Base-by-base conservation (phyloP, 2,329 filamentous ascomycete genomes). In the Alternaria postmessia region DNA sequence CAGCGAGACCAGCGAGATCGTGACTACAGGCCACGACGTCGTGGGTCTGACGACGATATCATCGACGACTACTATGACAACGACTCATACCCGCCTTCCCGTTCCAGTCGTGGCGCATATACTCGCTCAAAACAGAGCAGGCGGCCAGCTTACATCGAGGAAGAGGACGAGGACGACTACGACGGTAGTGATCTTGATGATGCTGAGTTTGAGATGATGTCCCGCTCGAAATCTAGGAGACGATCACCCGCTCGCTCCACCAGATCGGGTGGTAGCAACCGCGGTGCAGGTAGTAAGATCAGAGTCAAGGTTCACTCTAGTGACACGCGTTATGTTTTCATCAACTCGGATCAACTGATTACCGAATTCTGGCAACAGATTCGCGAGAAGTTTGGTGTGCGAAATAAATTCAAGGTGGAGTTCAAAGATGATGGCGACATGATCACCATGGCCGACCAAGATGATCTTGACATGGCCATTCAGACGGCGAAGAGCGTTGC, bases 381-480 rank as follows among this genome's bases (percentile, higher is more conserved):
- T 60, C 87, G 90, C 47, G 90, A 93, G 64, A 99, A 99, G 80
- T 97, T 98, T 74, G 89, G 87, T 14, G 84, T 97, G 57, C 83
- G 86, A 56, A 82, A 89, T 63, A 87, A 88, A 58, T 94, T 97
- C 82, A 96, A 94, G 84, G 90, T 97, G 79, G 95, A 95, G 83
- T 88, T 94, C 69, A 88, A 86, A 72, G 93, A 96, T 65, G 95
- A 98, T 69, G 91, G 92, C 68, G 94, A 98, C 74, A 94, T 97
- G 91, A 96, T 99, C 74, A 97, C 94, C 32, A 90, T 99, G 87
- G 93, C 91, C 30, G 95, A 99, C 78, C 92, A 97, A 78, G 95
- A 99, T 73, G 95, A 99, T 81, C 81, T 97, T 64, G 94, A 98
- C 51, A 91, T 97, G 88, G 89, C 92, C 28, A 85, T 98, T 54